Conservation (phyloP, 805 yeast genomes). For the Barnettozyma vustinii region DNA sequence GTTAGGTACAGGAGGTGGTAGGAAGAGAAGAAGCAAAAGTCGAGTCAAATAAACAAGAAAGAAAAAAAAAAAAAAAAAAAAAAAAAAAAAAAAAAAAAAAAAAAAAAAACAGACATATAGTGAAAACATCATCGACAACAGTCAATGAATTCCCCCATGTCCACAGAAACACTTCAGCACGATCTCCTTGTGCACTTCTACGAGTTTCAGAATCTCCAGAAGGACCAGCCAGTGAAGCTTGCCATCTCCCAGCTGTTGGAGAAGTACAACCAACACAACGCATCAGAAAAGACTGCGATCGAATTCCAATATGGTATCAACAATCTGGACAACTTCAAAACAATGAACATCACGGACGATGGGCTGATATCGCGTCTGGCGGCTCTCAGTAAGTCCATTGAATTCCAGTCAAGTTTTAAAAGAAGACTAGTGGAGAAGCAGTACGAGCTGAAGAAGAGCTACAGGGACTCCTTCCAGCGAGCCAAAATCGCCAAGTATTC, state of each 20-base stretch:
- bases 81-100: too few species aligned
- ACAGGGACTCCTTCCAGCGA: slow-evolving; percentile 6
- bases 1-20: too few species aligned
- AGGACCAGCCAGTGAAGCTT: slow-evolving; percentile 13
- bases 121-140: neutral
- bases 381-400: slow-evolving; percentile 10
- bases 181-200: slow-evolving; percentile 10
- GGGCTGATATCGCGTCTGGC: neutral
- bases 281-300: slow-evolving; percentile 11
- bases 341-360: neutral
- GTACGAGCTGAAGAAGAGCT: slow-evolving; percentile 8
- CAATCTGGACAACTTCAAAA: slow-evolving; percentile 2
- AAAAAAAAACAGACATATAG: too few species aligned
- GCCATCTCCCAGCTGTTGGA: slow-evolving; percentile 14
- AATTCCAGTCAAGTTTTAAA: slow-evolving; percentile 16
- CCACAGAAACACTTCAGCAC: slow-evolving; percentile 4
- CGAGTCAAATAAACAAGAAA: too few species aligned
- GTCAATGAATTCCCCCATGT: neutral
- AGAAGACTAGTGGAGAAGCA: slow-evolving; percentile 16
- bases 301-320: slow-evolving; percentile 17
- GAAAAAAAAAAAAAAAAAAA: too few species aligned
- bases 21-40: too few species aligned
- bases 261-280: slow-evolving; percentile 13
- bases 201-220: slow-evolving; percentile 7
- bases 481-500: slow-evolving; percentile 8